Evolutionary conservation across 1,139 yeast species (phyloP).

Genomic region (Pichia sp.): DNA sequence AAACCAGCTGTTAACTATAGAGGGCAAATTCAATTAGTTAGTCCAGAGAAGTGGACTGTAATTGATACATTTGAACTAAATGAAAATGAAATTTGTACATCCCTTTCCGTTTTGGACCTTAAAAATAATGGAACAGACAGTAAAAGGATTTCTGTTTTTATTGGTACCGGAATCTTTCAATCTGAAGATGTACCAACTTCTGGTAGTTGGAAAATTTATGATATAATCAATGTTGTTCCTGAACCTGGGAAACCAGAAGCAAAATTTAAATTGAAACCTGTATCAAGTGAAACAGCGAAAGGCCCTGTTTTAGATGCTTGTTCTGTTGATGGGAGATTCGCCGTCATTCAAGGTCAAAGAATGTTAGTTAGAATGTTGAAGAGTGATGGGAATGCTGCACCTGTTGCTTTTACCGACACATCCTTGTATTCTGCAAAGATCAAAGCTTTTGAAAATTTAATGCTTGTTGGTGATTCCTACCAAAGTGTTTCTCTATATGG

Average conservation of each 20-base stretch:
- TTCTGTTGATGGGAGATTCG: constrained; percentile 78
- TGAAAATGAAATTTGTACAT: constrained; percentile 61
- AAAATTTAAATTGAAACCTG: constrained; percentile 67
- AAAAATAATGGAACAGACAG: constrained; percentile 15
- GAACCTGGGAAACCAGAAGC: constrained; percentile 87
- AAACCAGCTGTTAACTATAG: constrained; percentile 29
- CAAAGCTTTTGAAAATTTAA: constrained; percentile 74
- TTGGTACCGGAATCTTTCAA: constrained; percentile 73
- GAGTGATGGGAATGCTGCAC: constrained; percentile 64
- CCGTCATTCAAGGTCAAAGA: constrained; percentile 87
- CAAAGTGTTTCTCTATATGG: constrained; percentile 82
- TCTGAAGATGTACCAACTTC: constrained; percentile 80
- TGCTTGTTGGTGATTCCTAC: constrained; percentile 73
- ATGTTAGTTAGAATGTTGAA: constrained; percentile 75
- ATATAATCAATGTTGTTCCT: constrained; percentile 79
- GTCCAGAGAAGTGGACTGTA: constrained; percentile 71
- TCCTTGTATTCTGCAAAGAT: constrained; percentile 74
- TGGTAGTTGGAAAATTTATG: constrained; percentile 73
- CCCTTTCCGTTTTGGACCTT: constrained; percentile 54
- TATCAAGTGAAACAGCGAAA: constrained; percentile 70
- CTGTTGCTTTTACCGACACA: constrained; percentile 89
- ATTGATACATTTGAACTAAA: constrained; percentile 65
- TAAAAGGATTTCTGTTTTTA: constrained; percentile 37
- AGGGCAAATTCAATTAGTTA: constrained; percentile 55
- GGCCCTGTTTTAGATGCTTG: constrained; percentile 82